Evolutionary conservation across 208 protist genomes (phyloP), one percentile per base, ranked within the genome.

Genomic region (Polymyxa betae): DNA sequence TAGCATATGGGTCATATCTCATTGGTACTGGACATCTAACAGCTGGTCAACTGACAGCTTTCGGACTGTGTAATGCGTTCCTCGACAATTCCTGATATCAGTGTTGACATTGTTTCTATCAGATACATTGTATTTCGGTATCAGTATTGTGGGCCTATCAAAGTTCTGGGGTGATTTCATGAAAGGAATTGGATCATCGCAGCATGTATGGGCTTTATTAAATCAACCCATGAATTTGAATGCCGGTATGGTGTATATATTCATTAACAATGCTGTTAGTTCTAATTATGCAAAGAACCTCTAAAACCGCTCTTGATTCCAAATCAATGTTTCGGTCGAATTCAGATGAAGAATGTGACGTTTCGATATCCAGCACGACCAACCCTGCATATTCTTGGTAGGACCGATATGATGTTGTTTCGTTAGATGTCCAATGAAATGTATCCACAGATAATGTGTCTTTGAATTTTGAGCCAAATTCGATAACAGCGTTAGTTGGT

Each of bases 91-190:
- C 16, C 5, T 82, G 5, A 43, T n/a, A 45, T 20, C n/a, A 35
- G 5, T 40, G n/a, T 43, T 45, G 16, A 5, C 16, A 82, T 43
- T 29, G 5, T 82, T n/a, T 5, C 72, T 82, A 43, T 40, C 49
- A 82, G 72, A 82, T 82, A 82, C 72, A 20, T 35, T 82, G 5
- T 45, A 82, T 82, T 82, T 82, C 72, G 72, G 72, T 5, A 82
- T 82, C 10, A 38, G 16, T 5, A 82, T 82, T 35, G 40, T 82
- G 35, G 72, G 72, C 5, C n/a, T 82, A n/a, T 82, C 72, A n/a
- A 82, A 82, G 72, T 82, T 82, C 35, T 82, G 35, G 5, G 72
- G 72, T 35, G 72, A 82, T 40, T 82, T 82, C 35, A 82, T 82
- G 72, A 82, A 43, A 82, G 72, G 72, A 43, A 16, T 45, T 35